These are phyloP conservation scores for Irpex rosettiformis DNA, from an alignment of 1,284 basidiomycete genomes.

Conservation along the genomic window DNA sequence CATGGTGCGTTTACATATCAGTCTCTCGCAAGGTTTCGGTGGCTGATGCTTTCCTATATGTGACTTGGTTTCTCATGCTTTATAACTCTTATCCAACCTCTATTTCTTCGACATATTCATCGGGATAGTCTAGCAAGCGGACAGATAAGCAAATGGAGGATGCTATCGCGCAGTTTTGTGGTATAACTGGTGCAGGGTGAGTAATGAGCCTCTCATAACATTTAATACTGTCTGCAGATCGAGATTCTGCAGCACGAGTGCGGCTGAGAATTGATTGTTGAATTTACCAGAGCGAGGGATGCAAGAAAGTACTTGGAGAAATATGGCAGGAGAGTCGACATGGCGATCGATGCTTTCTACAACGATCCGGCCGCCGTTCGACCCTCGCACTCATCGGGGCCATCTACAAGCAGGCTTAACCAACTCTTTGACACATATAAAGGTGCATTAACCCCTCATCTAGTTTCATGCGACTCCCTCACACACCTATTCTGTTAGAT, in stretches of 20 bases:
- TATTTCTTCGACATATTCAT: not conserved
- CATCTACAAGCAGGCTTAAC: constrained; percentile 57
- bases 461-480: not conserved
- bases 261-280: constrained; percentile 13
- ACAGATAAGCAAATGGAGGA: constrained; percentile 36
- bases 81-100: not conserved
- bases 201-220: constrained; percentile 33
- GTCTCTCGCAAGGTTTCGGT: not conserved
- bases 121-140: constrained; percentile 15
- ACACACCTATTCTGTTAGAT: constrained; percentile 34
- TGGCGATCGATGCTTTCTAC: constrained; percentile 76
- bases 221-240: not conserved
- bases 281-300: constrained; percentile 47
- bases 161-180: constrained; percentile 56
- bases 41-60: not conserved
- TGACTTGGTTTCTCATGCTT: not conserved
- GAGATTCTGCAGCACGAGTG: constrained; percentile 15
- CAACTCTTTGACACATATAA: constrained; percentile 77
- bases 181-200: constrained; percentile 68
- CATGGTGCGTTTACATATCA: not conserved
- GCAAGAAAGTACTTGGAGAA: constrained; percentile 74
- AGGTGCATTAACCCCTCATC: constrained; percentile 39
- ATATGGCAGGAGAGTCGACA: constrained; percentile 60
- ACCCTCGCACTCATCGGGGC: constrained; percentile 17
- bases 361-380: constrained; percentile 35